phyloP scores from a whole-genome alignment of 352 stramenopile species.

The Halophytophthora batemanensis region DNA sequence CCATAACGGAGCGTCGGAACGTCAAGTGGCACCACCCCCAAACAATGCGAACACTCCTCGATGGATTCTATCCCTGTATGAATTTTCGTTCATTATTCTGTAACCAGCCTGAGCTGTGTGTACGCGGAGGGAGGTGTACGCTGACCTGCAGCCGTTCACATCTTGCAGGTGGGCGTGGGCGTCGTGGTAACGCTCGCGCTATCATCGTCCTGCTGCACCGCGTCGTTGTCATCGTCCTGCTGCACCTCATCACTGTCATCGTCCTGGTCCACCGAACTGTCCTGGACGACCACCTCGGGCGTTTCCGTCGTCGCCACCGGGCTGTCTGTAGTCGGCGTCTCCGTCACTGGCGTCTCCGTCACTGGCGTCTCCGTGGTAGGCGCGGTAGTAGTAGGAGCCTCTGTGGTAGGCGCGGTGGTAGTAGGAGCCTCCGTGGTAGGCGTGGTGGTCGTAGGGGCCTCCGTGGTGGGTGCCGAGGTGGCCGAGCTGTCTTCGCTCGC shows the following conservation, averaged over 20 bases:
- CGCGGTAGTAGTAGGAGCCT: constrained; percentile 5
- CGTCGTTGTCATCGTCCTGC: too few species aligned
- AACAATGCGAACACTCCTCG: too few species aligned
- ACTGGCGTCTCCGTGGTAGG: neutral
- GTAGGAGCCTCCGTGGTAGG: constrained; percentile 9
- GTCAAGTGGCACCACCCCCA: too few species aligned
- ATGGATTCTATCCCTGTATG: too few species aligned
- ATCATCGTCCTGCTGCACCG: too few species aligned
- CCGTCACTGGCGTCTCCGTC: constrained; percentile 1
- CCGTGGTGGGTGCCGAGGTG: constrained; percentile 3
- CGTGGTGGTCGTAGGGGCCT: constrained; percentile 5
- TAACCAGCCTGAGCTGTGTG: too few species aligned
- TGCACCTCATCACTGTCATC: neutral
- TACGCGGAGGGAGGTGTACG: too few species aligned
- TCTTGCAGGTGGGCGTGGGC: too few species aligned
- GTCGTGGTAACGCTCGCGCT: neutral
- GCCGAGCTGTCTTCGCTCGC: constrained; percentile 9
- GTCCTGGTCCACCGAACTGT: neutral
- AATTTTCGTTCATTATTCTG: too few species aligned
- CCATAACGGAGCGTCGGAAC: too few species aligned
- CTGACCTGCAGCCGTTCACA: too few species aligned
- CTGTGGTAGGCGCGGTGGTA: constrained; percentile 10
- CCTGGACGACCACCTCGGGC: neutral
- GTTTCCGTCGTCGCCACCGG: neutral
- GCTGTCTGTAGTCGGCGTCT: too few species aligned